Conservation (phyloP, 805 yeast genomes). For the Saccharomycopsis babjevae region DNA sequence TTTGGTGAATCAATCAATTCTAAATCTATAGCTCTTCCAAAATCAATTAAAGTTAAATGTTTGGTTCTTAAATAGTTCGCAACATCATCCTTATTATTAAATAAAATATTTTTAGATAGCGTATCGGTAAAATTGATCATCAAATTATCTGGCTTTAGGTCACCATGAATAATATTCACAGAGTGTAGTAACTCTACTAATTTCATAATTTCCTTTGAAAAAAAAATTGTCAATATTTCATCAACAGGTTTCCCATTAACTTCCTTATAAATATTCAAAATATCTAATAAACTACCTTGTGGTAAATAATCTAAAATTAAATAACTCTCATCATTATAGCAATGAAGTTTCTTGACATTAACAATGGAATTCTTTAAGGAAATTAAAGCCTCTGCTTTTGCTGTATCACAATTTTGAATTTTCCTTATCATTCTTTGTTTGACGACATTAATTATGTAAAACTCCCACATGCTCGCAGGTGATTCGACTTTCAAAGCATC, state of each 20-base stretch:
- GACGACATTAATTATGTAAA: constrained; percentile 54
- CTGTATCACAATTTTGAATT: neutral
- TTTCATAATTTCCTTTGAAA: constrained; percentile 54
- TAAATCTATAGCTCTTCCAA: constrained; percentile 72
- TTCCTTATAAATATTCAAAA: constrained; percentile 38
- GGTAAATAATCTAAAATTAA: constrained; percentile 50
- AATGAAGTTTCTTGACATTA: constrained; percentile 40
- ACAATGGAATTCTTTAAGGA: constrained; percentile 31
- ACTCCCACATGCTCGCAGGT: constrained; percentile 74
- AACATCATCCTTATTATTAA: constrained; percentile 21
- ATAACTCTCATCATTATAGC: constrained; percentile 58
- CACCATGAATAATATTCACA: constrained; percentile 70
- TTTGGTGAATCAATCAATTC: constrained; percentile 36
- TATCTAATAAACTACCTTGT: constrained; percentile 68
- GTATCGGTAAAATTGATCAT: constrained; percentile 47
- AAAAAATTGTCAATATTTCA: constrained; percentile 52
- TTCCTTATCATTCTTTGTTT: constrained; percentile 29
- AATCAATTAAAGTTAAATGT: constrained; percentile 63
- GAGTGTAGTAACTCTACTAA: constrained; percentile 53
- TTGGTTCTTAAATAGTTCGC: constrained; percentile 38
- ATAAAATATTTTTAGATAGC: constrained; percentile 14
- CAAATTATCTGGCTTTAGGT: constrained; percentile 77
- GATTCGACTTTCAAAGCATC: constrained; percentile 66
- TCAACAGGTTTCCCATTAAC: constrained; percentile 31
- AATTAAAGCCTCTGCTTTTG: neutral